Base-by-base conservation (phyloP, 495 filamentous ascomycete species). In the Penicillium crystallinum region DNA sequence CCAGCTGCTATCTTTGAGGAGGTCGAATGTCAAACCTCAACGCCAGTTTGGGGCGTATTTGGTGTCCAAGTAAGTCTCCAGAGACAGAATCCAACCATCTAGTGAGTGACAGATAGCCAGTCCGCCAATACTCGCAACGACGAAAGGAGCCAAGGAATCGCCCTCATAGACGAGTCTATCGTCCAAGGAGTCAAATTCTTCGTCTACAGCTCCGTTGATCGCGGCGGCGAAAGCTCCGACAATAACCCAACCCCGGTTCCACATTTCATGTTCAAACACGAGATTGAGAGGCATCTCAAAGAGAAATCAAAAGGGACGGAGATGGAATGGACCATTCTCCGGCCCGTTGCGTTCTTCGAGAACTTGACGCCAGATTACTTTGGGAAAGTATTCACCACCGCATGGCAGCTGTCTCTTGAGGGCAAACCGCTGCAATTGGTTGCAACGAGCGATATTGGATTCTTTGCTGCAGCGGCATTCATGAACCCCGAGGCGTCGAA, bases 281-380 rank as follows among this genome's bases (percentile, higher is more conserved):
- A 81, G 25, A 78, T 88, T 63, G 84, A 89, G 69, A 43, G 73
- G 39, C 71, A 88, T 56, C 74, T 90, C 15, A 68, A 77, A 22
- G 61, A 73, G n/a, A 61, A 49, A 17, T 61, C 68, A 15, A 58
- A 65, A 37, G 55, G 53, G 6, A 67, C 52, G 0, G 58, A 64
- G 27, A 85, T 88, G 81, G 53, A 59, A 3, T 87, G 80, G 77
- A 80, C 77, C 0, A 80, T 86, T 21, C 63, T 86, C 4, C 76
- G 83, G n/a, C 83, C 86, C 0, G 76, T 77, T 0, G 79, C 80
- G 0, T 90, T 89, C 67, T 80, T 86, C 68, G 86, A 89, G 7
- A 86, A 85, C 57, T 61, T 86, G 15, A 72, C 66, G 0, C 78
- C 80, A 0, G 78, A 74, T 34, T 81, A 87, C 56, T 53, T 70